A percentile compares a stretch with the other conserved stretches of the same genome.
phyloP scores from a whole-genome alignment of 768 basidiomycete species.

The Ramaria rubella region DNA sequence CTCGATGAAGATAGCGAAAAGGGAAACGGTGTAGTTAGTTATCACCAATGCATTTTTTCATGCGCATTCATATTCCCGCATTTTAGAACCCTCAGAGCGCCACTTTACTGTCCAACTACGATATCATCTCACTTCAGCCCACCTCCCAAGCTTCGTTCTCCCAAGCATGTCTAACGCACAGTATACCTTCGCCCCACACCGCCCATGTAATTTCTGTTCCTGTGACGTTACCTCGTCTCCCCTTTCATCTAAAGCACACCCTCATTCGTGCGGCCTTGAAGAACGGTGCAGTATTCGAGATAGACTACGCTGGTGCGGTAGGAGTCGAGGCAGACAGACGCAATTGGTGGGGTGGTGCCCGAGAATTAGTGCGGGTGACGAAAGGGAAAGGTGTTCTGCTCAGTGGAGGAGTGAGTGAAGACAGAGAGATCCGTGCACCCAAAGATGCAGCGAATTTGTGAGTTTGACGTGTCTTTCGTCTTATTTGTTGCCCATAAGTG shows the following conservation, averaged over 20 bases:
- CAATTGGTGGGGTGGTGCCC: constrained; percentile 79
- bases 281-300: constrained; percentile 79
- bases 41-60: neutral
- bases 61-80: neutral
- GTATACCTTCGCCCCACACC: constrained; percentile 65
- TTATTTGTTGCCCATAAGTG: neutral
- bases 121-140: constrained; percentile 70
- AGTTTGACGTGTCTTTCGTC: constrained; percentile 16
- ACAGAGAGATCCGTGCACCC: constrained; percentile 62
- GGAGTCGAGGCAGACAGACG: constrained; percentile 62
- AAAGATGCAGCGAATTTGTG: constrained; percentile 74
- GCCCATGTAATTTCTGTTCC: constrained; percentile 79
- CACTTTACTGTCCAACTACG: constrained; percentile 56
- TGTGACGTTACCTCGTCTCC: constrained; percentile 67
- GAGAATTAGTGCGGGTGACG: constrained; percentile 72
- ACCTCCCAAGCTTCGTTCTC: constrained; percentile 69
- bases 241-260: constrained; percentile 79
- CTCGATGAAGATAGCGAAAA: constrained; percentile 82
- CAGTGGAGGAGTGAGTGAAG: constrained; percentile 57
- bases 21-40: constrained; percentile 71
- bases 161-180: constrained; percentile 74
- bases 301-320: constrained; percentile 69
- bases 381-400: constrained; percentile 73
- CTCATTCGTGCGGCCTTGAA: constrained; percentile 73
- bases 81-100: constrained; percentile 65